phyloP scores from a whole-genome alignment of 2,329 filamentous ascomycete genomes.

The Bertia moriformis region DNA sequence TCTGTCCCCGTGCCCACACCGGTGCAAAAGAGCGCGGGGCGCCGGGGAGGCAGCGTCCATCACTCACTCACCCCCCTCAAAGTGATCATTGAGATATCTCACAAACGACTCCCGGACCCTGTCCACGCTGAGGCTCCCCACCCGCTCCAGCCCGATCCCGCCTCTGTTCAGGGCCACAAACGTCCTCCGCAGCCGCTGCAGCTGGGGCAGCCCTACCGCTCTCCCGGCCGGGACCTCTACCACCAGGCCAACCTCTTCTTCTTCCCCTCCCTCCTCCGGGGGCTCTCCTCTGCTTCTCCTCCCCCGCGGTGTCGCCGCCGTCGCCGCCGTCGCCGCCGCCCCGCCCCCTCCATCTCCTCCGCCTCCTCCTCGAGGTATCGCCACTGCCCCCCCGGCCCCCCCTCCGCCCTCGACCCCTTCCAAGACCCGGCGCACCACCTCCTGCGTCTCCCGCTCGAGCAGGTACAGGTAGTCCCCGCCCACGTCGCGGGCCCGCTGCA shows the following conservation, averaged over 20 bases:
- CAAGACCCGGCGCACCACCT: constrained; percentile 56
- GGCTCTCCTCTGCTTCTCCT: constrained; percentile 7
- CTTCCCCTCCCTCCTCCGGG: constrained; percentile 23
- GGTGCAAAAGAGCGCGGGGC: no score
- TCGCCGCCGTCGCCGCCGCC: constrained; percentile 50
- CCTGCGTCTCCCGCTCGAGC: constrained; percentile 65
- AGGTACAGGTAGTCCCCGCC: constrained; percentile 65
- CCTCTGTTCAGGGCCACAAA: constrained; percentile 65
- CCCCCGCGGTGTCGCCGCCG: constrained; percentile 31
- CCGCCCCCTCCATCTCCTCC: no score
- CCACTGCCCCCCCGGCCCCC: constrained; percentile 3
- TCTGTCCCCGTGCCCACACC: no score
- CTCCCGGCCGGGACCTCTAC: no score
- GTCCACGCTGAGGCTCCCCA: constrained; percentile 34
- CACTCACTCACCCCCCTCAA: constrained; percentile 40
- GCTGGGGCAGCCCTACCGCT: constrained; percentile 55
- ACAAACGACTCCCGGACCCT: constrained; percentile 51
- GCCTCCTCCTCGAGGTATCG: constrained; percentile 5
- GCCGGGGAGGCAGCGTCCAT: no score
- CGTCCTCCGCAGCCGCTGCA: constrained; percentile 65
- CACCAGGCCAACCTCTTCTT: constrained; percentile 46
- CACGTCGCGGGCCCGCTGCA: constrained; percentile 46
- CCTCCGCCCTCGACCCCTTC: constrained; percentile 18
- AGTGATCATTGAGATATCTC: constrained; percentile 50
- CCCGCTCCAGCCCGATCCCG: constrained; percentile 43